Evolutionary conservation across 306 rosid species (phyloP).

Genomic region (Mimosa bimucronata): DNA sequence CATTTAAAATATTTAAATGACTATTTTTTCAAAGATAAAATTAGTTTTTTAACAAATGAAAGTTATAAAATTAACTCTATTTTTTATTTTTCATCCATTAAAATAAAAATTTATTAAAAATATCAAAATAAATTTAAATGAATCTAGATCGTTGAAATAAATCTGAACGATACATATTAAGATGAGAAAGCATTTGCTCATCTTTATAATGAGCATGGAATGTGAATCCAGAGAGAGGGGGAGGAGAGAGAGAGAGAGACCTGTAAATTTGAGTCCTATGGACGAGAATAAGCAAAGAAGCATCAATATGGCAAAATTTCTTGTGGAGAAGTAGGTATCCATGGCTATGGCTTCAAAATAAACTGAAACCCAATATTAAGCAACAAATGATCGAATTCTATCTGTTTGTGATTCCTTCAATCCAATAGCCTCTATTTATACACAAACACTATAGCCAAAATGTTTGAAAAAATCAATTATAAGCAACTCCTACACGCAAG

Average conservation of each 20-base stretch:
- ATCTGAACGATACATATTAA: too few relatives aligned
- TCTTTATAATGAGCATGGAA: too few relatives aligned
- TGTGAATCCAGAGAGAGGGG: background rate
- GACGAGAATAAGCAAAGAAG: slow-evolving; percentile 36
- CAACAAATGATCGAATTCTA: background rate
- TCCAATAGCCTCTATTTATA: slow-evolving; percentile 31
- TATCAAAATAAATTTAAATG: too few relatives aligned
- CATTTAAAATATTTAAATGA: too few relatives aligned
- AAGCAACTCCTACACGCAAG: background rate
- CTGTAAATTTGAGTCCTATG: background rate
- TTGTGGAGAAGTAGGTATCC: background rate
- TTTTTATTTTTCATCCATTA: too few relatives aligned
- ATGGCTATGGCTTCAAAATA: background rate
- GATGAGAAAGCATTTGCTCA: too few relatives aligned
- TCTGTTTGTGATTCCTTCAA: background rate
- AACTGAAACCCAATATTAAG: background rate
- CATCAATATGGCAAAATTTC: slow-evolving; percentile 27
- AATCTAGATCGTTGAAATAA: too few relatives aligned
- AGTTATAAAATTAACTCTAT: too few relatives aligned
- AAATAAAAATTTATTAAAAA: too few relatives aligned
- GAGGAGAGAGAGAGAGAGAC: background rate
- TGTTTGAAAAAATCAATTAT: background rate
- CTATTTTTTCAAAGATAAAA: too few relatives aligned
- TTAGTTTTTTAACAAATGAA: too few relatives aligned
- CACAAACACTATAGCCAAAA: background rate